Evolutionary conservation across 2,329 filamentous ascomycete species (phyloP).

Genomic region (Purpureocillium lavendulum): DNA sequence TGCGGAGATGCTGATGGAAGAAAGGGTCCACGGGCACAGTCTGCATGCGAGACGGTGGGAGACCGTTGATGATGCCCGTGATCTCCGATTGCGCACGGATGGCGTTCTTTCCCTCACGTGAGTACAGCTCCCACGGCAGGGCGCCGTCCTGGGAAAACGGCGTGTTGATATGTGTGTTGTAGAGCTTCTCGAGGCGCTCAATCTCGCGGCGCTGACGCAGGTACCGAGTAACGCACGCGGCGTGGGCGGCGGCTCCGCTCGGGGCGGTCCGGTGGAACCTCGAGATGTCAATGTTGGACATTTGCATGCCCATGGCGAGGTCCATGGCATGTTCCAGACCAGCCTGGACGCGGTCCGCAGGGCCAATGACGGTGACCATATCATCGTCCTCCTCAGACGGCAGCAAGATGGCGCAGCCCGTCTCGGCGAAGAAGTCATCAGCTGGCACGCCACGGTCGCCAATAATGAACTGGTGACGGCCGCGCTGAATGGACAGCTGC

Average conservation of each 20-base stretch:
- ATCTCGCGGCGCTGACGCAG: conserved; percentile 75
- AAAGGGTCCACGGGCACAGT: conserved; percentile 66
- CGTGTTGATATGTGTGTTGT: conserved; percentile 82
- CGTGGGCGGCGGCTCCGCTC: conserved; percentile 67
- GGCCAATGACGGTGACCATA: conserved; percentile 77
- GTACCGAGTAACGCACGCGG: conserved; percentile 80
- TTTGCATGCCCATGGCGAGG: conserved; percentile 78
- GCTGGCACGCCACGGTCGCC: conserved; percentile 72
- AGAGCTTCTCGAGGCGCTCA: conserved; percentile 68
- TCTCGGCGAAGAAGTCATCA: conserved; percentile 82
- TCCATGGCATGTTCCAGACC: conserved; percentile 82
- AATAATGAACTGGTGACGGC: conserved; percentile 90
- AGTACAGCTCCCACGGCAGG: conserved; percentile 81
- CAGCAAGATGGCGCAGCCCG: conserved; percentile 81
- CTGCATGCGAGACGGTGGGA: conserved; percentile 64
- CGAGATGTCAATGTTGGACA: conserved; percentile 73
- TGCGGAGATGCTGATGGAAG: conserved; percentile 65
- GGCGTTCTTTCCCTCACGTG: conserved; percentile 74
- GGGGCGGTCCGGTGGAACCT: conserved; percentile 69
- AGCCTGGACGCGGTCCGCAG: conserved; percentile 60
- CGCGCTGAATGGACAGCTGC: conserved; percentile 73
- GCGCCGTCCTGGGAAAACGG: conserved; percentile 61
- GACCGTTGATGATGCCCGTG: conserved; percentile 61
- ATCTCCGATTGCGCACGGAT: conserved; percentile 70
- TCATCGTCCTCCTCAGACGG: conserved; percentile 73